Evolutionary conservation across 768 basidiomycete species (phyloP), one percentile per base, ranked within the genome.

Genomic region (Xerocomellus dryophilus): DNA sequence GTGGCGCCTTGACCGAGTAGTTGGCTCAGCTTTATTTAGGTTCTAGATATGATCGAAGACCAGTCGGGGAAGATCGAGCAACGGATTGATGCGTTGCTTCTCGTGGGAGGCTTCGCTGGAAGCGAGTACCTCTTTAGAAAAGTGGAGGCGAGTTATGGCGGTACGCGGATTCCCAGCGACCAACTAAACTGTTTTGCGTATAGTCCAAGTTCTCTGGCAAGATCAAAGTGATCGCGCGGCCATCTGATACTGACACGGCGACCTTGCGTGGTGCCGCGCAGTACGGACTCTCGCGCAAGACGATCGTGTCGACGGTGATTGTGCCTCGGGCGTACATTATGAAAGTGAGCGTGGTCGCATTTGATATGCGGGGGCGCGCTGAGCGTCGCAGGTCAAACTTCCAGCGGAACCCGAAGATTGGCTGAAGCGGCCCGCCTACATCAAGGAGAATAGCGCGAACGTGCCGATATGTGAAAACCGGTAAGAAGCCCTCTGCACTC

Each of bases 41-140:
- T 91, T 31, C 72, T 93, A 23, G 80, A 82, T 21, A 78, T 93
- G 62, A 84, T 93, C 61, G 88, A 91, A 61, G 85, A 85, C 20
- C 91, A 93, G 71, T 74, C 83, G 47, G 73, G 73, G 57, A 81
- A 78, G 67, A 77, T 86, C 47, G 80, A 86, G 65, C 85, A 88
- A 64, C 76, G 75, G 43, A 81, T 93, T 66, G 84, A 93, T 76
- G 92, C 91, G 9, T 73, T 95, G 47, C 81, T 95, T 60, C 82
- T 94, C 63, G 91, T 95, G 66, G 92, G 92, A 71, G 92, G 92
- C 50, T 95, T 95, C 70, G 86, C 86, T 45, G 89, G 86, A 7
- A 88, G 88, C 69, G 86, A 90, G 66, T 93, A 95, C 70, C 75
- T 93, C 59, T 90, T 88, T 73, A 78, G 82, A 64, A 81, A 83